Evolutionary conservation across 2,329 filamentous ascomycete species (phyloP).

Genomic region (Talaromyces piceae): DNA sequence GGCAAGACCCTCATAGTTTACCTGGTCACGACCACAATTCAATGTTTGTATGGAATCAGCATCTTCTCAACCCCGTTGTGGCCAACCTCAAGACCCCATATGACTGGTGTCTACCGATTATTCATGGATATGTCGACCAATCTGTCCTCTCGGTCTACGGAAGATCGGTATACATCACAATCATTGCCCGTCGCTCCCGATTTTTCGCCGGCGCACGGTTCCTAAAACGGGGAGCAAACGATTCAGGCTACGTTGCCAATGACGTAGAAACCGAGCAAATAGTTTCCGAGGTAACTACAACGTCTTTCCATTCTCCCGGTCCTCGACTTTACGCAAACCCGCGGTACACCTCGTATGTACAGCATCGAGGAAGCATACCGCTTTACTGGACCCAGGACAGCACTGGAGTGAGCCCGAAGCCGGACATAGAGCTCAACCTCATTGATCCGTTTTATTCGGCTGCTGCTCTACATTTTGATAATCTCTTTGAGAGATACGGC

Average conservation of each 20-base stretch:
- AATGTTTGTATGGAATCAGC: conserved; percentile 98
- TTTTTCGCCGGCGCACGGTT: conserved; percentile 93
- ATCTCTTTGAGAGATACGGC: conserved; percentile 88
- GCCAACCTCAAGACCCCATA: conserved; percentile 68
- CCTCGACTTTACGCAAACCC: conserved; percentile 79
- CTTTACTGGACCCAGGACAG: conserved; percentile 97
- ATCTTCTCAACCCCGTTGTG: conserved; percentile 71
- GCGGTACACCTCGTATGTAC: conserved; percentile 90
- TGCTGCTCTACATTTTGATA: conserved; percentile 88
- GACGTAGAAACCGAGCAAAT: conserved; percentile 99
- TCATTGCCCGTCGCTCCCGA: conserved; percentile 85
- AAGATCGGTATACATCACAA: conserved; percentile 79
- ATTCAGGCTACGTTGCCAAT: conserved; percentile 91
- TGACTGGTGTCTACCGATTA: conserved; percentile 93
- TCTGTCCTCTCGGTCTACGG: conserved; percentile 79
- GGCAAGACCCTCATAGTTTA: conserved; percentile 54
- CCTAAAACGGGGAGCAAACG: conserved; percentile 88
- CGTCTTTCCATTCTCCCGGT: conserved; percentile 89
- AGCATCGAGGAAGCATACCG: conserved; percentile 93
- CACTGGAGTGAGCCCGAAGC: conserved; percentile 90
- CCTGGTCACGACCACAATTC: conserved; percentile 76
- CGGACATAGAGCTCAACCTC: conserved; percentile 91
- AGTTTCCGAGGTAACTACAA: conserved; percentile 87
- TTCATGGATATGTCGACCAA: conserved; percentile 95
- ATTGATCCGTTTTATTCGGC: conserved; percentile 93